Evolutionary conservation across 805 yeast species (phyloP).

Genomic region (Candida xyloterini): DNA sequence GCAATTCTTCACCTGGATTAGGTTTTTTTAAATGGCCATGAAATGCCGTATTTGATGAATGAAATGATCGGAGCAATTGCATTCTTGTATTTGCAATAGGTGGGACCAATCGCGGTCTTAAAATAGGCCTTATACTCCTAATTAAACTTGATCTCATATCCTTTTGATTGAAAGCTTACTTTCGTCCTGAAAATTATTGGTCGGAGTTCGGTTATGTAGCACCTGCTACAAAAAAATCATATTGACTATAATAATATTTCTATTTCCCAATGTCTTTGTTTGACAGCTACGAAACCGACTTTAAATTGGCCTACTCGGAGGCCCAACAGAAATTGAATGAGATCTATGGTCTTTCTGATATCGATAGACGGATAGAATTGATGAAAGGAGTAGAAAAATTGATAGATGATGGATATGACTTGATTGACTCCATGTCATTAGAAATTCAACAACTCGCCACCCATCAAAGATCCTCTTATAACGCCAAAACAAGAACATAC

Average conservation of each 20-base stretch:
- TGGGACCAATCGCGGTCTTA: not conserved
- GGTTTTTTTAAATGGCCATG: slow-evolving; percentile 94
- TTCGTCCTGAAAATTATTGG: slow-evolving; percentile 13
- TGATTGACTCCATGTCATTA: slow-evolving; percentile 80
- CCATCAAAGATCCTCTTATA: slow-evolving; percentile 62
- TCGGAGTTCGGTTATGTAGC: slow-evolving; percentile 10
- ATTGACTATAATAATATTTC: no score
- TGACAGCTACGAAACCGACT: slow-evolving; percentile 65
- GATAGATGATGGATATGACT: slow-evolving; percentile 77
- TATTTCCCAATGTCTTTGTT: slow-evolving; percentile 42
- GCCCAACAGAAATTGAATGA: slow-evolving; percentile 63
- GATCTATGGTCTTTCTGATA: slow-evolving; percentile 43
- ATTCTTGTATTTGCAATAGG: not conserved
- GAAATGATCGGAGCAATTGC: slow-evolving; percentile 13
- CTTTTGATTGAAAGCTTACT: slow-evolving; percentile 6
- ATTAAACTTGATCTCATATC: slow-evolving; percentile 1
- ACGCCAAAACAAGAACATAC: slow-evolving; percentile 73
- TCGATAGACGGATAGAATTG: slow-evolving; percentile 49
- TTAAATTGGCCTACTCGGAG: slow-evolving; percentile 66
- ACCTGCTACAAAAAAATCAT: slow-evolving; percentile 2
- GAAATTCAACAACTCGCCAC: slow-evolving; percentile 87
- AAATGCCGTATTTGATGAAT: slow-evolving; percentile 14
- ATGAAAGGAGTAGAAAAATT: slow-evolving; percentile 61
- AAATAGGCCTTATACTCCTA: not conserved
- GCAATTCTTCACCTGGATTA: slow-evolving; percentile 87